Percentiles rank a stretch among this genome's conserved stretches.
Conservation (phyloP, 768 basidiomycete genomes). For the Lentinula detonsa region DNA sequence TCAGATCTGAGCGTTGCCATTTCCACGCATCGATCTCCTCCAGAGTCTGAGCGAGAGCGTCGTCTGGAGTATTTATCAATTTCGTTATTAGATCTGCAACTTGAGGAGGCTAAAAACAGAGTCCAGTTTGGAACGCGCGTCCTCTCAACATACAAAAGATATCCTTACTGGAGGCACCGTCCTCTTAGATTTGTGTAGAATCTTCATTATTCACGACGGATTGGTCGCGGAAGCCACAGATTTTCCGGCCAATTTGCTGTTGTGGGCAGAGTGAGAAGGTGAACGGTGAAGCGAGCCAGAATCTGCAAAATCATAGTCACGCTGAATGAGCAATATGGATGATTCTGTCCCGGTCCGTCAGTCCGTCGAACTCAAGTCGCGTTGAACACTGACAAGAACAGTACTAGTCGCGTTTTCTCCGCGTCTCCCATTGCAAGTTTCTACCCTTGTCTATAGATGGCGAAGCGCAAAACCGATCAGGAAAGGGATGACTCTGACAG, state of each 20-base stretch:
- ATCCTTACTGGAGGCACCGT: conserved; percentile 66
- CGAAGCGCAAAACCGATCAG: not conserved
- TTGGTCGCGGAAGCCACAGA: conserved; percentile 1
- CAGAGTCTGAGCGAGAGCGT: conserved; percentile 67
- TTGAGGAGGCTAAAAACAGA: conserved; percentile 57
- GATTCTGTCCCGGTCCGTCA: not conserved
- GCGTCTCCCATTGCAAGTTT: not conserved
- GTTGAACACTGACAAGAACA: not conserved
- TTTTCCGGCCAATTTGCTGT: not conserved
- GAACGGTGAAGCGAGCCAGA: conserved; percentile 3
- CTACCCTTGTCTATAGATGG: not conserved
- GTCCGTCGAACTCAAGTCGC: not conserved
- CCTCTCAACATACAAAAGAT: conserved; percentile 8
- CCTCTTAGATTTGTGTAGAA: conserved; percentile 81
- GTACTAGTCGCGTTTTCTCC: not conserved
- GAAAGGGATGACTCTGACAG: not conserved
- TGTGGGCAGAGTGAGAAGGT: not conserved
- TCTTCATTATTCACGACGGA: conserved; percentile 72
- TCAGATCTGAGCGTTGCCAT: conserved; percentile 95
- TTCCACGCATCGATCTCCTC: conserved; percentile 75
- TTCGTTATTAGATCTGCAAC: conserved; percentile 76
- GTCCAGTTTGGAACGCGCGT: conserved; percentile 11
- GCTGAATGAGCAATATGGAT: not conserved
- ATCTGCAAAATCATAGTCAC: conserved; percentile 3
- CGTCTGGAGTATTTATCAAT: conserved; percentile 58